phyloP scores from a whole-genome alignment of 345 rosid genomes.

The Citrus maxima region DNA sequence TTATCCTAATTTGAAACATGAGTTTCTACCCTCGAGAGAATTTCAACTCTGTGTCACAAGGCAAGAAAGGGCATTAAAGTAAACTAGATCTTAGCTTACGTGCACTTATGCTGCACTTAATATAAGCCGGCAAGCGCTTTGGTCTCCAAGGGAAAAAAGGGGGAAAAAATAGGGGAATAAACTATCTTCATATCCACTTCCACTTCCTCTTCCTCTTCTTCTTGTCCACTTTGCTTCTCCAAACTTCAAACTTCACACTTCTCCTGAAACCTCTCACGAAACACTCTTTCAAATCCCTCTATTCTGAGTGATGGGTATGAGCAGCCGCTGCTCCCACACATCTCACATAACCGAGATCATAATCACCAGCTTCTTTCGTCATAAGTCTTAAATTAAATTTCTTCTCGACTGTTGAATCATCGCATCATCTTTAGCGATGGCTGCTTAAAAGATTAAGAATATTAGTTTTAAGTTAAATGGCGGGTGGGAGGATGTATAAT shows the following conservation, averaged over 20 bases:
- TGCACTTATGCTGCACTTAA: slow-evolving; percentile 9
- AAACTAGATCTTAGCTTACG: slow-evolving; percentile 3
- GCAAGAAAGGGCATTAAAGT: slow-evolving; percentile 24
- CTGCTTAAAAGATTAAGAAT: slow-evolving; percentile 9
- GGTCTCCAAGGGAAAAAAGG: background rate
- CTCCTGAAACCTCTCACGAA: background rate
- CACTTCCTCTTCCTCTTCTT: background rate
- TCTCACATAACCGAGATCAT: slow-evolving; percentile 74
- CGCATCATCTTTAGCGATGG: slow-evolving; percentile 15
- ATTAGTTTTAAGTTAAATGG: slow-evolving; percentile 29
- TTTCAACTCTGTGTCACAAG: background rate
- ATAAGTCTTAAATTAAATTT: slow-evolving; percentile 32
- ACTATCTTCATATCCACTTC: background rate
- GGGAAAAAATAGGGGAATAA: background rate
- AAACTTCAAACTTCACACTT: background rate
- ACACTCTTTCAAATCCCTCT: background rate
- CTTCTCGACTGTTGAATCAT: background rate
- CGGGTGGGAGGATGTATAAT: slow-evolving; percentile 28
- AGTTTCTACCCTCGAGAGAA: no score
- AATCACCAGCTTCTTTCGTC: slow-evolving; percentile 84
- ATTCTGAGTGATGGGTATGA: slow-evolving; percentile 69
- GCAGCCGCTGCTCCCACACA: slow-evolving; percentile 59
- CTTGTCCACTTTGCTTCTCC: background rate
- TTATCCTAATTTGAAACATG: no score
- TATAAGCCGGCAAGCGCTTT: slow-evolving; percentile 17